Conservation (phyloP, 495 filamentous ascomycete genomes). For the Annulohypoxylon bovei region DNA sequence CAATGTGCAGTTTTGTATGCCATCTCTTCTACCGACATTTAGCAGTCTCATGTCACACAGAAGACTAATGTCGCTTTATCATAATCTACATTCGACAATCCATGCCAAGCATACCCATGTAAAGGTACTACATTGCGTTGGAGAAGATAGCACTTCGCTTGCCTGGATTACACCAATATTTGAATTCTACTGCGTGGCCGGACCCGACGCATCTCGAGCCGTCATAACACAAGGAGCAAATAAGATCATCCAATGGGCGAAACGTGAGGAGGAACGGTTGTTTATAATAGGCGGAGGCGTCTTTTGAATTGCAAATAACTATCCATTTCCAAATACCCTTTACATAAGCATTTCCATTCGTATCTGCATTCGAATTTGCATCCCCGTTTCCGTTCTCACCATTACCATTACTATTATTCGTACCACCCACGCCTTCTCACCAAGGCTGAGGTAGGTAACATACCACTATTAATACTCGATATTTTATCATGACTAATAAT, state of each 20-base stretch:
- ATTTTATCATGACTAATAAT: not conserved
- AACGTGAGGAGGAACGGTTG: conserved; percentile 87
- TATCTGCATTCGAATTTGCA: not conserved
- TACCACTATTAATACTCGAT: not conserved
- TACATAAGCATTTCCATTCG: not conserved
- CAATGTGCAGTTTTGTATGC: conserved; percentile 96
- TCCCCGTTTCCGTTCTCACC: too few species aligned
- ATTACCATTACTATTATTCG: not conserved
- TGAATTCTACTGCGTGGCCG: conserved; percentile 94
- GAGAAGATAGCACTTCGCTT: conserved; percentile 76
- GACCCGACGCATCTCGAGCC: conserved; percentile 76
- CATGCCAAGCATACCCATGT: conserved; percentile 84
- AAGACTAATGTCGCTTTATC: conserved; percentile 85
- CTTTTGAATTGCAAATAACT: conserved; percentile 45
- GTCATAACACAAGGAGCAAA: conserved; percentile 86
- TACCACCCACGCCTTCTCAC: not conserved
- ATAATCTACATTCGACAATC: conserved; percentile 80
- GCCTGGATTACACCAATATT: conserved; percentile 92
- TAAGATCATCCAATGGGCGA: conserved; percentile 87
- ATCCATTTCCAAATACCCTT: not conserved
- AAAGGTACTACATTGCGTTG: conserved; percentile 83
- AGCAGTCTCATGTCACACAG: conserved; percentile 69
- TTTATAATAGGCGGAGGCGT: conserved; percentile 97
- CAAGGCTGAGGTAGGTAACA: too few species aligned
- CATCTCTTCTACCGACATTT: conserved; percentile 79